A percentile compares a stretch with the other conserved stretches of the same genome.
Evolutionary conservation across 2,329 filamentous ascomycete genomes (phyloP).

Genomic region (Podosphaera fusca): DNA sequence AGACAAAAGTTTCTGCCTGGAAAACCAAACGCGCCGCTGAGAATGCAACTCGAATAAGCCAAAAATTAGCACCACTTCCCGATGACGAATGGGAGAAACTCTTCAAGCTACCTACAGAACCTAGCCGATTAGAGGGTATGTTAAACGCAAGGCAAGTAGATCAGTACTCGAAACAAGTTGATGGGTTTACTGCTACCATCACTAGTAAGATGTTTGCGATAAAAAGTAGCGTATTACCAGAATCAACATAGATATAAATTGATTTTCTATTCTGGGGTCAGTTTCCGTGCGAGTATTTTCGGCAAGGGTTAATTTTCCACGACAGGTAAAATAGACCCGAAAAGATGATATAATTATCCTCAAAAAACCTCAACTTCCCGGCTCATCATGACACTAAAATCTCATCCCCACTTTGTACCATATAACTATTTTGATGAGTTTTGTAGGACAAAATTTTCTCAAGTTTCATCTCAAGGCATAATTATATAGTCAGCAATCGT

Average conservation of each 20-base stretch:
- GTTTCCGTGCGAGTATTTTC: too few relatives aligned
- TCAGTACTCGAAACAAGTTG: constrained; percentile 92
- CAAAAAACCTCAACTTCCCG: too few relatives aligned
- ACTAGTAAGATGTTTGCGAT: constrained; percentile 97
- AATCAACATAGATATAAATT: constrained; percentile 6
- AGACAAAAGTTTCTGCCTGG: constrained; percentile 91
- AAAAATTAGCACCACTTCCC: constrained; percentile 72
- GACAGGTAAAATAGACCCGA: too few relatives aligned
- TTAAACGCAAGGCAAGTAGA: constrained; percentile 90
- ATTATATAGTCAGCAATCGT: too few relatives aligned
- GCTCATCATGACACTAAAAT: too few relatives aligned
- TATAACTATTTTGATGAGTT: too few relatives aligned
- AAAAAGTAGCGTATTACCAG: constrained; percentile 41
- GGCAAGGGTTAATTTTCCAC: too few relatives aligned
- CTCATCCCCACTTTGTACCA: too few relatives aligned
- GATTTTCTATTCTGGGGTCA: neutral
- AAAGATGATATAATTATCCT: too few relatives aligned
- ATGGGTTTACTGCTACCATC: constrained; percentile 79
- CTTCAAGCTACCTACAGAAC: constrained; percentile 94
- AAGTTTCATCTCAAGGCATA: too few relatives aligned
- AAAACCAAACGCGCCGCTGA: constrained; percentile 91
- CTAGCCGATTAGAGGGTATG: constrained; percentile 78
- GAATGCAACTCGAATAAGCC: constrained; percentile 61
- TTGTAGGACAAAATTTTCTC: too few relatives aligned
- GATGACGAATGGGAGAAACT: constrained; percentile 97